Base-by-base conservation (phyloP, 805 yeast species). In the Ogataea dorogensis region DNA sequence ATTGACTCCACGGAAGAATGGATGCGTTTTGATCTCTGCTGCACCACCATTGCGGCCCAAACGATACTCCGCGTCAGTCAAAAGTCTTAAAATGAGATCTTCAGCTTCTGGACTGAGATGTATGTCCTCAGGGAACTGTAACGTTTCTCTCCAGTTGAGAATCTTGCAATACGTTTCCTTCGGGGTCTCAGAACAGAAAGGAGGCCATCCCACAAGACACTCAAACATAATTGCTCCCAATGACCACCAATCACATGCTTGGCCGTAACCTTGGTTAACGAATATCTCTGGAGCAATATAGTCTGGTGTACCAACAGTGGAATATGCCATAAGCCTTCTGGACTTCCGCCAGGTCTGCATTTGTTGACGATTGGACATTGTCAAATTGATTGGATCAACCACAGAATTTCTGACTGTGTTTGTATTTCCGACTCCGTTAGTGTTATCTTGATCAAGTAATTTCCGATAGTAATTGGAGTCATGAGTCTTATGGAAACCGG, bases 241-340 rank as follows among this genome's bases (percentile, higher is more conserved):
- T 7, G 95, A 84, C 97, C 97, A 88, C 97, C 97, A 88, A 61
- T 88, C 97, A 64, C 97, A 88, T 57, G 88, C 96, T 64, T 87
- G 95, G 9, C 96, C 95, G 61, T 88, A 88, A 5, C 97, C 97
- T 65, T 88, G 93, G 51, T 87, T 87, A 31, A 86, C 70, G 53
- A 88, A 88, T 43, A 88, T 89, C 58, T 88, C 97, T 0, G 97
- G 97, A 1, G 96, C 96, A 61, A 88, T 88, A 58, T 88, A 88
- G 60, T 88, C 96, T 0, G 97, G 97, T 0, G 97, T 88, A 29
- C 97, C 97, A 19, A 88, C 97, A 0, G 97, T 89, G 6, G 96
- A 86, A 56, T 88, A 88, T 2, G 96, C 96, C 96, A 89, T 87
- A 37, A 88, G 61, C 46, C 97, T 73, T 49, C 97, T 71, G 12